Base-by-base conservation (phyloP, 2,329 filamentous ascomycete species). In the Colletotrichum magnum region DNA sequence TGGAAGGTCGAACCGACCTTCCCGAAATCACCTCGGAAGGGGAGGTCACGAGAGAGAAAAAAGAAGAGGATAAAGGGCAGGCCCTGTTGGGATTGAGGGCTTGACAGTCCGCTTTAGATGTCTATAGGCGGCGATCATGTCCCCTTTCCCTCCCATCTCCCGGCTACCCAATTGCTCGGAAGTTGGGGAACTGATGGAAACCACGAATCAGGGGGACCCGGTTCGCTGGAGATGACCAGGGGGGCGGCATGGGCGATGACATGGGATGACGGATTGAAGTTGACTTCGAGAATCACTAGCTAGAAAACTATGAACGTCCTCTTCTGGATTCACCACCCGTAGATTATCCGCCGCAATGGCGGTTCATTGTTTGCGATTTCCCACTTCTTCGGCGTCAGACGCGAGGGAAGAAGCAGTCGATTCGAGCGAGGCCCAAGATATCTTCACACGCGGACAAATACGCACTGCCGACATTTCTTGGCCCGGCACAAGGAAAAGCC, bases 131-230 rank as follows among this genome's bases (percentile, higher is more conserved):
- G 32, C 32, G 32, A 36, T 36, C 32, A 36, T 36, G 32, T 36
- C 7, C 32, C 9, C 9, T 36, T 36, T 12, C 32, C 10, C 28
- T 36, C 3, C 9, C 32, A 2, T 36, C 32, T 36, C 32, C 32
- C 32, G 32, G 1, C 32, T 36, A 24, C 7, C 9, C 32, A 36
- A 10, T 36, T 36, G 32, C 32, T 36, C 56, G 54, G 36, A 9
- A 41, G 16, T n/a, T 28, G 54, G 54, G 59, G 59, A 43, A 21
- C 26, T 59, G 32, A 12, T 52, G 39, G 61, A 69, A 61, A 69
- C 66, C 66, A 69, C 66, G 66, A 69, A 69, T 69, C 66, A 68
- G 61, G 60, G 32, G n/a, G 21, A 54, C 48, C 60, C 61, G 61
- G 61, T 26, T 58, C 32, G 45, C 16, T 51, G 54, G 21, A 6